Conservation (phyloP, 257 asterid species). For the Thymus quinquecostatus region DNA sequence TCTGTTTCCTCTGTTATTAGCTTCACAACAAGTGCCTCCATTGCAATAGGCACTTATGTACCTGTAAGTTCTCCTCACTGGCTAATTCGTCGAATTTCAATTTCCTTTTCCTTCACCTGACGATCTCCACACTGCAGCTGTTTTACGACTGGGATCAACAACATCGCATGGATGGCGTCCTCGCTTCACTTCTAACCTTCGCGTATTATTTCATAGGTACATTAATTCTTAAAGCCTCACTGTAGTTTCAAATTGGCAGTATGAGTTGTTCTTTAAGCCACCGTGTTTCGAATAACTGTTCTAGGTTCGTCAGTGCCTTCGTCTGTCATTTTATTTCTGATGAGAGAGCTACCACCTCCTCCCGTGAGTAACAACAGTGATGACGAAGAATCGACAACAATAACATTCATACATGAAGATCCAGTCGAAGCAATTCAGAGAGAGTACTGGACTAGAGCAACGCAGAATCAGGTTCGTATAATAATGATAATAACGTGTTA, state of each 20-base stretch:
- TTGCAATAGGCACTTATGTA: conserved; percentile 68
- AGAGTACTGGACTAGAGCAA: conserved; percentile 66
- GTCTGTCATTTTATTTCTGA: conserved; percentile 73
- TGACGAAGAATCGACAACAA: conserved; percentile 61
- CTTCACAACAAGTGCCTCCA: conserved; percentile 74
- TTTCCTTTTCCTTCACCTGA: conserved; percentile 5
- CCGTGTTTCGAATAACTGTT: conserved; percentile 16
- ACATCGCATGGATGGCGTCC: conserved; percentile 41
- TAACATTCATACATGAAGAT: conserved; percentile 67
- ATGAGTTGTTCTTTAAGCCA: not conserved
- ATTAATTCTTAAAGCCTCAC: not conserved
- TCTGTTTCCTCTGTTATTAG: conserved; percentile 85
- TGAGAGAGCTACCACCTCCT: conserved; percentile 91
- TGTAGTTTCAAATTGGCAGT: too few species aligned
- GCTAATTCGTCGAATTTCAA: conserved; percentile 18
- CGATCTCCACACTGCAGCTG: conserved; percentile 56
- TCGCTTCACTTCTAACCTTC: conserved; percentile 67
- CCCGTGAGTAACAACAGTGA: conserved; percentile 45
- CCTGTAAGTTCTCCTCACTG: conserved; percentile 62
- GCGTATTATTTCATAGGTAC: conserved; percentile 79
- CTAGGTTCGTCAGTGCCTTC: conserved; percentile 95
- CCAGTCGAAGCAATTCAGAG: conserved; percentile 46
- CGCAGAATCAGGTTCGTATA: conserved; percentile 71
- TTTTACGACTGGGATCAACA: conserved; percentile 70
- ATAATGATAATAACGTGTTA: not conserved